Base-by-base conservation (phyloP, 75 land plant genomes). In the Selaginella tamariscina region DNA sequence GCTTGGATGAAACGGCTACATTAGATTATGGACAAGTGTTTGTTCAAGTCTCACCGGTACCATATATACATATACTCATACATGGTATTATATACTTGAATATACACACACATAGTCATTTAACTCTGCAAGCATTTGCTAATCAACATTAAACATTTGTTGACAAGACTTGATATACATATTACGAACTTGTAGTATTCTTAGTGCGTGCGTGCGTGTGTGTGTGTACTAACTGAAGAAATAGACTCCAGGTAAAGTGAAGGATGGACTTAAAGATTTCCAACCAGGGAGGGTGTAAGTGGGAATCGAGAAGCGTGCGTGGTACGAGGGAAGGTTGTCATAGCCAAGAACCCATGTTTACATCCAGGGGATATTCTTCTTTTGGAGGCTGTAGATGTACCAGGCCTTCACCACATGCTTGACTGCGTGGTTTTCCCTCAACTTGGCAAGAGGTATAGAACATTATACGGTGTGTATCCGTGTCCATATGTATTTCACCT, bases 11-110 rank as follows among this genome's bases (percentile, higher is more conserved):
- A 72, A 89, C 85, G 2, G 55, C 73, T 64, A 78, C 79, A 31
- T 69, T 94, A 30, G 72, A 78, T 29, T 94, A 94, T 73, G 98
- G 96, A 0, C 74, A 94, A 76, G 88, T 89, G 0, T 94, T 85
- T 79, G 82, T 93, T 66, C 85, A 85, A 54, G 75, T 84, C 56
- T 86, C 97, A 44, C 64, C 65, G n/a, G 21, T 75, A 56, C 64
- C 72, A 33, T 68, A 76, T 24, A 27, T 24, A 1, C 33, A 13
- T 15, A 39, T 5, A 39, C 11, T 39, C 49, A n/a, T n/a, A n/a
- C n/a, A n/a, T n/a, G n/a, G n/a, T n/a, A n/a, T n/a, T n/a, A n/a
- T n/a, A n/a, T n/a, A n/a, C n/a, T n/a, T n/a, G n/a, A n/a, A n/a
- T n/a, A n/a, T n/a, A n/a, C n/a, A n/a, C n/a, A n/a, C n/a, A n/a